These are phyloP conservation scores for Plenodomus tracheiphilus DNA, from an alignment of 2,329 filamentous ascomycete species.

Conservation along the genomic window DNA sequence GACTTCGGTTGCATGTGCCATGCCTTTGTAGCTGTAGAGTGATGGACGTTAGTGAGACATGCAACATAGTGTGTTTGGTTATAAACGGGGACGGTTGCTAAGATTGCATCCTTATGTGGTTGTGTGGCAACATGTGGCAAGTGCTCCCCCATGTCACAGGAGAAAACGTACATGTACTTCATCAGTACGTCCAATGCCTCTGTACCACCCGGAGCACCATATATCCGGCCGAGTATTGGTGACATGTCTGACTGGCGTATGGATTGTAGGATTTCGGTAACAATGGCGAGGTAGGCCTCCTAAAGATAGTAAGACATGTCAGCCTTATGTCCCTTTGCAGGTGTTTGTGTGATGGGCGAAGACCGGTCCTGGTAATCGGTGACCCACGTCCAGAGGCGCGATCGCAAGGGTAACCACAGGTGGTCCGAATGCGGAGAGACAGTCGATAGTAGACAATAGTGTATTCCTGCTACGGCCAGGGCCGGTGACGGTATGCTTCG, in stretches of 20 bases:
- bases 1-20: conserved; percentile 56
- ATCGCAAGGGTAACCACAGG: conserved; percentile 21
- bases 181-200: conserved; percentile 91
- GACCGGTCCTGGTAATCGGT: conserved; percentile 25
- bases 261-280: conserved; percentile 91
- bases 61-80: too few relatives aligned
- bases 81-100: not conserved
- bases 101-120: conserved; percentile 1
- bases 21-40: conserved; percentile 78
- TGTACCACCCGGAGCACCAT: conserved; percentile 74
- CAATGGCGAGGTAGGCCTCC: conserved; percentile 84
- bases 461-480: conserved; percentile 14
- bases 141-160: too few relatives aligned
- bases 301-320: conserved; percentile 47
- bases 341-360: conserved; percentile 22
- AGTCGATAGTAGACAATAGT: conserved; percentile 20
- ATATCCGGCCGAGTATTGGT: conserved; percentile 80
- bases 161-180: conserved; percentile 93
- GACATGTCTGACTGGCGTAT: conserved; percentile 97
- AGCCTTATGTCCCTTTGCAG: conserved; percentile 26
- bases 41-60: conserved; percentile 22
- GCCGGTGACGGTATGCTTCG: conserved; percentile 5
- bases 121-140: conserved; percentile 9
- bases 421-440: conserved; percentile 25
- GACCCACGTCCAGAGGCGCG: conserved; percentile 25